Percentiles rank a stretch among this genome's conserved stretches.
These are phyloP conservation scores for Auricularia heimuer DNA, from an alignment of 768 basidiomycete genomes.

Conservation along the genomic window DNA sequence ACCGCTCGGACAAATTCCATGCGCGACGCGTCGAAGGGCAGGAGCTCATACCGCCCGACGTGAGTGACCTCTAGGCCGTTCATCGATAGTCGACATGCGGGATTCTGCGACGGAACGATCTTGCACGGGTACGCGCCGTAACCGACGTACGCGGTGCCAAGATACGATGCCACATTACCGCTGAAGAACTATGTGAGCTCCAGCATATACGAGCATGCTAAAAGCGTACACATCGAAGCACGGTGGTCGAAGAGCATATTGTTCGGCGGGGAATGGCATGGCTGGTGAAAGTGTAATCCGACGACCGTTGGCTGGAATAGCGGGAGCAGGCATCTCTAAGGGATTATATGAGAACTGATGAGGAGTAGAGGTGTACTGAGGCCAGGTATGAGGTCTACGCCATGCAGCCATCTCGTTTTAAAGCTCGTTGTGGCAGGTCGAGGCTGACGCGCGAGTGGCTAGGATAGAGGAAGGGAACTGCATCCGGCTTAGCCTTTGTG, in stretches of 20 bases:
- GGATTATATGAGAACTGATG: not conserved
- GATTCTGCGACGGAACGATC: conserved; percentile 51
- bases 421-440: not conserved
- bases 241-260: conserved; percentile 39
- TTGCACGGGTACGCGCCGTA: conserved; percentile 77
- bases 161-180: conserved; percentile 39
- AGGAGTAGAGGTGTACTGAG: not conserved
- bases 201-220: conserved; percentile 24
- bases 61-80: conserved; percentile 54
- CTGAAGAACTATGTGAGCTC: conserved; percentile 16
- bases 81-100: conserved; percentile 45
- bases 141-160: conserved; percentile 63
- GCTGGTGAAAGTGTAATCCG: conserved; percentile 45
- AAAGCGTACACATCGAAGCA: conserved; percentile 33
- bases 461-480: too few species aligned
- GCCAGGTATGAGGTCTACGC: not conserved
- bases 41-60: conserved; percentile 59
- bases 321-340: not conserved
- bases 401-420: not conserved
- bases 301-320: conserved; percentile 52
- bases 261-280: conserved; percentile 33
- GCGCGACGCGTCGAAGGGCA: conserved; percentile 52
- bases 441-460: not conserved
- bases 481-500: not conserved
- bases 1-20: conserved; percentile 71